Evolutionary conservation across 1,139 yeast species (phyloP).

Genomic region (Torulaspora pretoriensis): DNA sequence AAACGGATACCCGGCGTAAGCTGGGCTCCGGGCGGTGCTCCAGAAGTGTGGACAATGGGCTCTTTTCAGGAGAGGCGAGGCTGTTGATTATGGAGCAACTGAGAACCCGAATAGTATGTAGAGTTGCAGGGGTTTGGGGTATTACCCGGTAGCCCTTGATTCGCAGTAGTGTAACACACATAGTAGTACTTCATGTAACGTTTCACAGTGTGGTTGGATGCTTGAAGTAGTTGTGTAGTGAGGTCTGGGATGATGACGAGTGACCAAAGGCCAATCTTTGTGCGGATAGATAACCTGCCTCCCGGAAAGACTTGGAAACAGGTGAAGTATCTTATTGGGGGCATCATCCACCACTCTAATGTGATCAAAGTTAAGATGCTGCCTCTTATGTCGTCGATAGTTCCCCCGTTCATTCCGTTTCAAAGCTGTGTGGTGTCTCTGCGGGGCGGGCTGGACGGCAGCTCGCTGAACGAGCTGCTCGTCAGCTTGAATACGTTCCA

Average conservation of each 20-base stretch:
- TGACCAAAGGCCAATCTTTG: constrained; percentile 8
- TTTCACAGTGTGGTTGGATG: not conserved
- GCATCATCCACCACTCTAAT: constrained; percentile 31
- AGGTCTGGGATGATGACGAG: constrained; percentile 2
- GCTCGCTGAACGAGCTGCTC: constrained; percentile 26
- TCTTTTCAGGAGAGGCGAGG: too few relatives aligned
- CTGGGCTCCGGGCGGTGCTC: too few relatives aligned
- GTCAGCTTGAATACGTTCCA: constrained; percentile 30
- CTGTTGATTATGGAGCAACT: too few relatives aligned
- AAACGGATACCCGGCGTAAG: too few relatives aligned
- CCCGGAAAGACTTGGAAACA: constrained; percentile 36
- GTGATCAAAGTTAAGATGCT: constrained; percentile 31
- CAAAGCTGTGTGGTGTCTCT: constrained; percentile 32
- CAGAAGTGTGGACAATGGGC: too few relatives aligned
- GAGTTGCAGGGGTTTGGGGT: too few relatives aligned
- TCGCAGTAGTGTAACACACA: not conserved
- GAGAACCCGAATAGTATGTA: too few relatives aligned
- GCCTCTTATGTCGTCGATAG: constrained; percentile 32
- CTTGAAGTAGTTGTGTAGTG: not conserved
- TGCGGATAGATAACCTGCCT: constrained; percentile 34
- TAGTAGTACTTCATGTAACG: not conserved
- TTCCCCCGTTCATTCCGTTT: constrained; percentile 32
- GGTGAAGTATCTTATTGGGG: constrained; percentile 33
- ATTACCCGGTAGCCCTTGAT: not conserved
- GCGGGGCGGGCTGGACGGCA: constrained; percentile 19